Evolutionary conservation across 257 asterid species (phyloP).

Genomic region (Lycium ferocissimum): DNA sequence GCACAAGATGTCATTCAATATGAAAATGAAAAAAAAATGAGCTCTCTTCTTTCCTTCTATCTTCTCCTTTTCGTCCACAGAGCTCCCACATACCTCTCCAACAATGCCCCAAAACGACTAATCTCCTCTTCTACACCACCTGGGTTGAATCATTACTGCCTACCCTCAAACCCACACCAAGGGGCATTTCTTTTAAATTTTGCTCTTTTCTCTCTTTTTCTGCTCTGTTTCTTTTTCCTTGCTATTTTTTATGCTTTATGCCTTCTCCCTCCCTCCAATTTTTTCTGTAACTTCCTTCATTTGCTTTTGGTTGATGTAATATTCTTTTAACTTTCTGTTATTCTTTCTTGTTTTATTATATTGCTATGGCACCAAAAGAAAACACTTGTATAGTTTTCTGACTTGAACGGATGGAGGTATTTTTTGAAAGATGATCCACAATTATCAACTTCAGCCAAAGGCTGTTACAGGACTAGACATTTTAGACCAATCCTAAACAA

Average conservation of each 20-base stretch:
- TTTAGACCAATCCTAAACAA: neutral
- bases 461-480: neutral
- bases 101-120: neutral
- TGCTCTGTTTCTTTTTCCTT: neutral
- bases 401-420: neutral
- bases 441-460: neutral
- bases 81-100: conserved; percentile 8
- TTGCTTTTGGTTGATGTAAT: neutral
- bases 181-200: neutral
- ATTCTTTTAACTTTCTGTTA: neutral
- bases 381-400: neutral
- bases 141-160: neutral
- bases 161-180: neutral
- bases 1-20: neutral
- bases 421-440: neutral
- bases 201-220: neutral
- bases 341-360: conserved; percentile 12
- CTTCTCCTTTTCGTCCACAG: neutral
- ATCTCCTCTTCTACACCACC: neutral
- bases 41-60: neutral
- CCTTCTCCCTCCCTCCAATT: neutral
- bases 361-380: neutral
- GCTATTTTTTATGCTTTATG: neutral
- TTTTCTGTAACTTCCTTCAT: neutral
- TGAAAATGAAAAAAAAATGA: neutral